phyloP scores from a whole-genome alignment of 148 eudicot species.

The Chenopodium formosanum region DNA sequence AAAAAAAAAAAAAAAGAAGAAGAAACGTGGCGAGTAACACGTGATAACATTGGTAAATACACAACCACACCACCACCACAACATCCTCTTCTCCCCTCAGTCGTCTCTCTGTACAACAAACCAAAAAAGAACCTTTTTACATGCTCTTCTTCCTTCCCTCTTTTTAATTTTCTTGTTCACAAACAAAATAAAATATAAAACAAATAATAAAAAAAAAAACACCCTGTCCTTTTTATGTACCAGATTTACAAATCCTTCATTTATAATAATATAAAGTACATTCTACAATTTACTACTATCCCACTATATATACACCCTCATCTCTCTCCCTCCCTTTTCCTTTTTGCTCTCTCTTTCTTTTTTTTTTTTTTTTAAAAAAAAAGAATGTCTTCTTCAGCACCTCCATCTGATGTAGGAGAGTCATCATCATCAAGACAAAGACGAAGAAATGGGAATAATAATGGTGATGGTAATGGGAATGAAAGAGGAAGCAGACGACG shows the following conservation, averaged over 20 bases:
- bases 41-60: slow-evolving; percentile 13
- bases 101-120: neutral
- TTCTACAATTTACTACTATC: neutral
- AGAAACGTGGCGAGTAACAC: slow-evolving; percentile 7
- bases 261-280: neutral
- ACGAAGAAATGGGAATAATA: slow-evolving; percentile 4
- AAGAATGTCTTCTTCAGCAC: neutral
- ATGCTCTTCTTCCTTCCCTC: slow-evolving; percentile 1
- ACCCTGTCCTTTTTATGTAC: neutral
- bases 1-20: too few species aligned
- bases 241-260: neutral
- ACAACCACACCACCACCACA: slow-evolving; percentile 5
- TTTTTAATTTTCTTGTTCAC: neutral
- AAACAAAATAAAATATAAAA: neutral
- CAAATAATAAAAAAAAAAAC: neutral
- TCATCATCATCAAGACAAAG: slow-evolving; percentile 18
- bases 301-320: too few species aligned
- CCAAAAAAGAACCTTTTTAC: neutral
- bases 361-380: neutral
- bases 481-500: slow-evolving; percentile 21
- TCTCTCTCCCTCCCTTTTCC: neutral
- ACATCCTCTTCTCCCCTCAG: neutral
- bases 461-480: slow-evolving; percentile 4
- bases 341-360: neutral
- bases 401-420: slow-evolving; percentile 9